Percentiles rank a stretch among this genome's conserved stretches.
phyloP scores from a whole-genome alignment of 768 basidiomycete species.

The Crepidotus variabilis region DNA sequence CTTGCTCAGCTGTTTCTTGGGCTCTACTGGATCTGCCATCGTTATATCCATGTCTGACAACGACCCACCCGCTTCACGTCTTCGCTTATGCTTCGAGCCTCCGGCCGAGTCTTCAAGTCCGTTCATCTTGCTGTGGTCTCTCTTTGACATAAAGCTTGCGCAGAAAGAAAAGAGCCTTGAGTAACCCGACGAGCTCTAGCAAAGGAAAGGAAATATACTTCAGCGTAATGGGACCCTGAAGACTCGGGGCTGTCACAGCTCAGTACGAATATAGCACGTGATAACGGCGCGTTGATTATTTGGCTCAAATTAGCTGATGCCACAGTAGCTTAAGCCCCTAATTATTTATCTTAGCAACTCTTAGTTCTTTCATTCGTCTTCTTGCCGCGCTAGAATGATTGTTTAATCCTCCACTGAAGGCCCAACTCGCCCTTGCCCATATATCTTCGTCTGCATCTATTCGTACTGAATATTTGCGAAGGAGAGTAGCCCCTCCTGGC shows the following conservation, averaged over 20 bases:
- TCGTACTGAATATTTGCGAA: conserved; percentile 45
- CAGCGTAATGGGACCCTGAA: background rate
- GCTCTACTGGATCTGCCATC: conserved; percentile 28
- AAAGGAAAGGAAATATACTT: background rate
- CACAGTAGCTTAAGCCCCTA: conserved; percentile 1
- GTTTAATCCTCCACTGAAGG: conserved; percentile 71
- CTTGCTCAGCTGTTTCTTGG: conserved; percentile 19
- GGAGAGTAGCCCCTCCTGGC: conserved; percentile 60
- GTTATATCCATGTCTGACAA: conserved; percentile 40
- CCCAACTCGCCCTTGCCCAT: conserved; percentile 48
- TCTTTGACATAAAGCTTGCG: conserved; percentile 32
- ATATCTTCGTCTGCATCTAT: conserved; percentile 9
- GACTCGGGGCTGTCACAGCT: conserved; percentile 12
- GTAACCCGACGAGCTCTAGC: conserved; percentile 2
- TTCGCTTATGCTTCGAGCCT: conserved; percentile 42
- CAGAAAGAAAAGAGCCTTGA: background rate
- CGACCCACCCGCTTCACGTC: conserved; percentile 30
- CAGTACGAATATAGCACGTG: conserved; percentile 19
- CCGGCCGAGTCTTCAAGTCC: conserved; percentile 29
- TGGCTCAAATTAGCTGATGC: conserved; percentile 1
- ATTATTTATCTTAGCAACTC: conserved; percentile 39
- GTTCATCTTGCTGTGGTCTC: conserved; percentile 33
- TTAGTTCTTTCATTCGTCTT: conserved; percentile 42
- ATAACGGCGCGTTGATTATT: conserved; percentile 15
- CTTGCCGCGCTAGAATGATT: conserved; percentile 62